Conservation (phyloP, 331 rosid genomes). For the Quercus tomentella region DNA sequence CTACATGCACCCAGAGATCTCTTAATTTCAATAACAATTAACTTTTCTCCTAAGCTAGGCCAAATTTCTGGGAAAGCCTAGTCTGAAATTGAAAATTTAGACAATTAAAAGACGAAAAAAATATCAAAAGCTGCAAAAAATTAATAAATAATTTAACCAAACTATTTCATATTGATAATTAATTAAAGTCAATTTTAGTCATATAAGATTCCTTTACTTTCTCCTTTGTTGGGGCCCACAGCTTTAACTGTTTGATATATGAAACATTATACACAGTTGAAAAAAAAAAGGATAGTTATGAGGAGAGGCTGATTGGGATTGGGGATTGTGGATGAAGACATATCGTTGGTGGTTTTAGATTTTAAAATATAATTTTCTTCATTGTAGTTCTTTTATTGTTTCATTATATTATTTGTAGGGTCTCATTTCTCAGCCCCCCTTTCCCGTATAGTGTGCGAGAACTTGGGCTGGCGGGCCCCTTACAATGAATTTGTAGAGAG, state of each 20-base stretch:
- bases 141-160: too few relatives aligned
- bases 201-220: not conserved
- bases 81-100: not conserved
- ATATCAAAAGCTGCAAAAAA: not conserved
- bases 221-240: not conserved
- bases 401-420: not conserved
- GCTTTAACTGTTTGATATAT: not conserved
- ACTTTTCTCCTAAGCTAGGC: not conserved
- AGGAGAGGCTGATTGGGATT: not conserved
- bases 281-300: not conserved
- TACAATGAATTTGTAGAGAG: too few relatives aligned
- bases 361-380: not conserved
- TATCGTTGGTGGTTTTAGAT: not conserved
- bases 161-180: not conserved
- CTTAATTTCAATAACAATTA: not conserved
- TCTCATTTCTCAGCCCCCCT: too few relatives aligned
- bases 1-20: not conserved
- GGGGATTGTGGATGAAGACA: not conserved
- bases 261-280: not conserved
- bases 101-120: not conserved
- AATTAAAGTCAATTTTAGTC: not conserved
- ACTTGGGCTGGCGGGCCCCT: too few relatives aligned
- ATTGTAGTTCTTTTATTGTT: not conserved
- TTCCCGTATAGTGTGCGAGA: too few relatives aligned
- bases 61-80: not conserved